Percentiles rank a stretch among this genome's conserved stretches.
These are phyloP conservation scores for Tylopilus sp. DNA, from an alignment of 768 basidiomycete genomes.

Conservation along the genomic window DNA sequence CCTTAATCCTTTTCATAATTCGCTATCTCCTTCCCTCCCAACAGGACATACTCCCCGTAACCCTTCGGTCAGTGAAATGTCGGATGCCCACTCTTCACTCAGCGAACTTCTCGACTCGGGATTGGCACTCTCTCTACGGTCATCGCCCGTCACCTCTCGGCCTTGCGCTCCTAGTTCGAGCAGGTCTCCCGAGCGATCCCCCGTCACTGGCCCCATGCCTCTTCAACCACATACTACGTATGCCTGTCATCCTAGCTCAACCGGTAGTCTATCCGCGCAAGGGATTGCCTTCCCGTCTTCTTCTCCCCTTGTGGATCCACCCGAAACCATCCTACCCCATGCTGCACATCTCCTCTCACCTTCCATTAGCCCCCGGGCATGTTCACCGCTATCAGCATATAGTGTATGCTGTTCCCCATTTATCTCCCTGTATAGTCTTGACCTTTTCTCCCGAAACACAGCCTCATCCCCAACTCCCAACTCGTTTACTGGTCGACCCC, in stretches of 20 bases:
- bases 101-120: neutral
- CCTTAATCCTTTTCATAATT: too few relatives aligned
- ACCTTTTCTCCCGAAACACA: neutral
- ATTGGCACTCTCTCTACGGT: slow-evolving; percentile 1
- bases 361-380: neutral
- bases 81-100: slow-evolving; percentile 12
- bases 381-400: slow-evolving; percentile 11
- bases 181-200: slow-evolving; percentile 13
- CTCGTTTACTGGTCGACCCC: slow-evolving; percentile 3
- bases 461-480: slow-evolving; percentile 7
- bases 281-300: slow-evolving; percentile 2
- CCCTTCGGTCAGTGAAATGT: slow-evolving; percentile 11
- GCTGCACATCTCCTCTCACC: neutral
- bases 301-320: neutral
- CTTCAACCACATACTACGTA: slow-evolving; percentile 5
- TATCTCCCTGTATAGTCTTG: neutral
- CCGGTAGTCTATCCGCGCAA: slow-evolving; percentile 6
- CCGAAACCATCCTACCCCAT: neutral
- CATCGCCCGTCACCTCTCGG: neutral
- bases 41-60: slow-evolving; percentile 1
- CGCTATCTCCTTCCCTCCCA: neutral
- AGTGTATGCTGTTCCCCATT: slow-evolving; percentile 9
- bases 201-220: neutral
- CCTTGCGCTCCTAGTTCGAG: neutral
- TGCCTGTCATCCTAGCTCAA: slow-evolving; percentile 9